Base-by-base conservation (phyloP, 2,329 filamentous ascomycete genomes). In the Rhinocladiella similis region DNA sequence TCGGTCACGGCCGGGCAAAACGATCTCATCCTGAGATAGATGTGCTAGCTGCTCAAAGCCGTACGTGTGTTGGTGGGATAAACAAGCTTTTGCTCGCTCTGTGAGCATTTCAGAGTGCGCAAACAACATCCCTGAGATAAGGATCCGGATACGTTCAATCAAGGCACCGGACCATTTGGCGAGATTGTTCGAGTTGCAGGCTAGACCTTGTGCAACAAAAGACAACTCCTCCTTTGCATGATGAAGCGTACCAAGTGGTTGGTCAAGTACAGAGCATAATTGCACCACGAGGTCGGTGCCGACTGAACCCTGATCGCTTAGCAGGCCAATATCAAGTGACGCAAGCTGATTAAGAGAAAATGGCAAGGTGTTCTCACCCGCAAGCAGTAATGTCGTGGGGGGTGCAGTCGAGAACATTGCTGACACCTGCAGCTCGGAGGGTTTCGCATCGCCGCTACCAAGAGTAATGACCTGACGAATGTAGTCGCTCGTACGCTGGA, bases 171-270 rank as follows among this genome's bases (percentile, higher is more conserved):
- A 33, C 20, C 47, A 3, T 36, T n/a, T 39, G 12, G 43, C 55
- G 14, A 54, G 59, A 20, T 16, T 33, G 10, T 18, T 38, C 19
- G 50, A 49, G 12, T 53, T 38, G 12, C 52, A 53, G 18, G 57
- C 12, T 9, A 54, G 43, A 6, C 42, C 46, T 29, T 51, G 57
- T 27, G 54, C 42, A 13, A 65, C 38, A 16, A 47, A 20, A 9
- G 27, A 35, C 16, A 63, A 39, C 39, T 65, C 63, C 50, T 65
- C 63, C 42, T 56, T 58, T 6, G 55, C 59, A 55, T 65, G 54
- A 12, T 53, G 39, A 10, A 65, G 49, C 38, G 50, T 54, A 20
- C 59, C 59, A 14, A 65, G 47, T 16, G 51, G 49, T 35, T 65
- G 63, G 2, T 59, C 47, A 33, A 56, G 50, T 6, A 63, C 19